These are phyloP conservation scores for Gastrodia elata DNA, from an alignment of 106 monocot genomes.

Conservation along the genomic window DNA sequence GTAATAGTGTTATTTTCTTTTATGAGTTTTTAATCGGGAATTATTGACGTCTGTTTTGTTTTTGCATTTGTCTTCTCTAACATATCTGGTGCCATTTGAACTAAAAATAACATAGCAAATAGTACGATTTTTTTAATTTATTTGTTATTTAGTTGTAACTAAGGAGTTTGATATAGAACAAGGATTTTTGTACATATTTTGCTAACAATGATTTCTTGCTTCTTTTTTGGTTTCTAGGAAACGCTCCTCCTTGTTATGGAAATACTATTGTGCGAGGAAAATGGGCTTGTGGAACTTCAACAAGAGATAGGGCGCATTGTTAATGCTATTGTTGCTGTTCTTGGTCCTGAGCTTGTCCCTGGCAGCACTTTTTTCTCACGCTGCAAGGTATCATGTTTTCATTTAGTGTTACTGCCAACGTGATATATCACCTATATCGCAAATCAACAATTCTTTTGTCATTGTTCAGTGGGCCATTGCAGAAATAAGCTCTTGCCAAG, in stretches of 20 bases:
- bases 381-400: slow-evolving; percentile 63
- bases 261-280: slow-evolving; percentile 84
- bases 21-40: not conserved
- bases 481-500: slow-evolving; percentile 86
- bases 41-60: not conserved
- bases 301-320: slow-evolving; percentile 77
- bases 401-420: not conserved
- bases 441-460: not conserved
- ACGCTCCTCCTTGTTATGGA: slow-evolving; percentile 90
- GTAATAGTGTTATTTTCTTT: not conserved
- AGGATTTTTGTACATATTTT: not conserved
- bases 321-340: slow-evolving; percentile 91
- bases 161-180: not conserved
- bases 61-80: not conserved
- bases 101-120: not conserved
- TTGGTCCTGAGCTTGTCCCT: slow-evolving; percentile 98
- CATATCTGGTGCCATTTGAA: not conserved
- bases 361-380: slow-evolving; percentile 95
- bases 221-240: slow-evolving; percentile 33
- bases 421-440: slow-evolving; percentile 1
- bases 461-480: slow-evolving; percentile 73
- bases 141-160: not conserved
- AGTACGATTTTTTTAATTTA: not conserved
- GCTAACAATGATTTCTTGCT: not conserved
- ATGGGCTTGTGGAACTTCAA: slow-evolving; percentile 69